Percentiles rank a stretch among this genome's conserved stretches.
These are phyloP conservation scores for Lasiodiplodia citricola DNA, from an alignment of 2,329 filamentous ascomycete genomes.

Conservation along the genomic window DNA sequence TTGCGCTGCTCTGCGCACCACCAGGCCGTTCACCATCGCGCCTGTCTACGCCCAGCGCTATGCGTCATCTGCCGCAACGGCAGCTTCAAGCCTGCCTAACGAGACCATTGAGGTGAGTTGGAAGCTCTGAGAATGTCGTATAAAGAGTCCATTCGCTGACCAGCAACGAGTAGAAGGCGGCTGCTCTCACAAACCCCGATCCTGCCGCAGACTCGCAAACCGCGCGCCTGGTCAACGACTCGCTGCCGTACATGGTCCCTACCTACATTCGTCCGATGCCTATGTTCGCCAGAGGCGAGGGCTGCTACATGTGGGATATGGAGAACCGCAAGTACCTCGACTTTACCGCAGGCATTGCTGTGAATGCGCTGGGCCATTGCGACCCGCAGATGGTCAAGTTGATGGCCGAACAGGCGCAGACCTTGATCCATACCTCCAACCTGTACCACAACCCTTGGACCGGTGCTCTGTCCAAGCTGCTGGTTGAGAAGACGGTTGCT, in stretches of 20 bases:
- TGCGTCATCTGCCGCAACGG: slow-evolving; percentile 45
- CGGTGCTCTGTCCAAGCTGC: slow-evolving; percentile 81
- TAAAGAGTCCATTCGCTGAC: neutral
- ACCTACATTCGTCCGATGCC: slow-evolving; percentile 91
- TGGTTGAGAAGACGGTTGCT: slow-evolving; percentile 80
- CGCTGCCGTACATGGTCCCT: slow-evolving; percentile 89
- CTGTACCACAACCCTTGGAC: slow-evolving; percentile 98
- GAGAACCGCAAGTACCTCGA: slow-evolving; percentile 91
- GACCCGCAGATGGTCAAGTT: slow-evolving; percentile 78
- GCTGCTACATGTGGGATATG: slow-evolving; percentile 87
- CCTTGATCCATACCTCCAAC: slow-evolving; percentile 90
- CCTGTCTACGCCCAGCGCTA: slow-evolving; percentile 32
- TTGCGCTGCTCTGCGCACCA: slow-evolving; percentile 32
- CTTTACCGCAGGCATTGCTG: slow-evolving; percentile 94
- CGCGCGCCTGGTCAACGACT: slow-evolving; percentile 73
- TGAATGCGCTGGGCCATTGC: slow-evolving; percentile 90
- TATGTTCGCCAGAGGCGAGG: slow-evolving; percentile 86
- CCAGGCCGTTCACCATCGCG: slow-evolving; percentile 9
- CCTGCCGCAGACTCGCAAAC: slow-evolving; percentile 76
- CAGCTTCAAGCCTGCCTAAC: slow-evolving; percentile 49
- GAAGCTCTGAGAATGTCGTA: neutral
- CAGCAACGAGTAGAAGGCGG: slow-evolving; percentile 36
- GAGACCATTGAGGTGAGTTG: slow-evolving; percentile 46
- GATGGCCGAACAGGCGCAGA: slow-evolving; percentile 75
- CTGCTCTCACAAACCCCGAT: slow-evolving; percentile 69